Base-by-base conservation (phyloP, 164 flowering plant species). In the Nelumbo lutea region DNA sequence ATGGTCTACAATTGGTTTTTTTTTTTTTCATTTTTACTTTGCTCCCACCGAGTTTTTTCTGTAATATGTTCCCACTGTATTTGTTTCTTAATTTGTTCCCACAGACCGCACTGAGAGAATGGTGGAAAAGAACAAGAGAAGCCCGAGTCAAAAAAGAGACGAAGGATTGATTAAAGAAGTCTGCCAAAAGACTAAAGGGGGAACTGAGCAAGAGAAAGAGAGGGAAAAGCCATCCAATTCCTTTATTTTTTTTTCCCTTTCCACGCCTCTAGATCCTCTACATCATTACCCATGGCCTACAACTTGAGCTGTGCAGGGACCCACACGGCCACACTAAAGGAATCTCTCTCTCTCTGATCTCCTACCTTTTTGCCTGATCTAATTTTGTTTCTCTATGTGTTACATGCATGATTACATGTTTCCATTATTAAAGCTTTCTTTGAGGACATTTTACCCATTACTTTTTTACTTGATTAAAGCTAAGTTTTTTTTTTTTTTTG, bases 151-250 rank as follows among this genome's bases (percentile, higher is more conserved):
- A 48, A 64, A 64, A 46, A 64, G 39, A 8, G 56, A 55, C 27
- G 27, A 13, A 48, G 55, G 42, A 66, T 55, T 66, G 69, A 66
- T 66, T 66, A 66, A 66, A 66, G 69, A 66, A 66, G 66, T 13
- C 41, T 51, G 53, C 47, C 6, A 5, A 42, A 66, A 27, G 13
- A 0, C 7, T 5, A 38, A 27, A 5, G 52, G 14, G 3, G 45
- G 39, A 7, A 10, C 27, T 27, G 6, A 42, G 11, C 1, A n/a
- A 4, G 14, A 50, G 14, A 9, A 61, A 61, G 14, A 59, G 15
- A 56, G n/a, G 15, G 8, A 58, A 58, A 58, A 1, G 4, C 44
- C 9, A 7, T n/a, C 9, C 9, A 44, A 38, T 0, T 3, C 40
- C 61, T 8, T 6, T 45, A 5, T 14, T 44, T 62, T 62, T 62